A percentile compares a stretch with the other conserved stretches of the same genome.
phyloP scores from a whole-genome alignment of 116 monocot genomes.

The Posidonia oceanica region DNA sequence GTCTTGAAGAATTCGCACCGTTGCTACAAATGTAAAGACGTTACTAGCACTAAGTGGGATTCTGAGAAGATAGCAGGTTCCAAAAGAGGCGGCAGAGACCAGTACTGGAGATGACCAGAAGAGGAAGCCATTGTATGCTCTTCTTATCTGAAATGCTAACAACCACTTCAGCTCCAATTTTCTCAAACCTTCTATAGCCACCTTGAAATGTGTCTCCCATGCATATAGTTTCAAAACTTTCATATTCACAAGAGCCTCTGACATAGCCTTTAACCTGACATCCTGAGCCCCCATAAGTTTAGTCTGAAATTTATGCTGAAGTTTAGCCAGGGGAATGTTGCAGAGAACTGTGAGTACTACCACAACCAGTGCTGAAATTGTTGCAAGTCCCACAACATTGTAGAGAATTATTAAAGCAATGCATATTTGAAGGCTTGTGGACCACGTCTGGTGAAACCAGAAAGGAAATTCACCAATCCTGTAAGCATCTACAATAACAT shows the following conservation, averaged over 20 bases:
- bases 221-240: constrained; percentile 89
- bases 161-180: constrained; percentile 58
- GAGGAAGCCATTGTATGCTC: constrained; percentile 55
- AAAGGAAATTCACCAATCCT: constrained; percentile 82
- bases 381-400: constrained; percentile 67
- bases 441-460: constrained; percentile 91
- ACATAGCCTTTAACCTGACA: constrained; percentile 68
- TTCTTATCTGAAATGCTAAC: constrained; percentile 56
- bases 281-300: constrained; percentile 82
- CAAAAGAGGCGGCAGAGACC: constrained; percentile 69
- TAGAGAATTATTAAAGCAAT: constrained; percentile 71
- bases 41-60: constrained; percentile 68
- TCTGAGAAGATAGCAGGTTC: constrained; percentile 59
- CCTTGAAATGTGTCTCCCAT: constrained; percentile 69
- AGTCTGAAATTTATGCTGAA: constrained; percentile 76
- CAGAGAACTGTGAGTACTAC: constrained; percentile 57
- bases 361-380: constrained; percentile 51
- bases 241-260: constrained; percentile 76
- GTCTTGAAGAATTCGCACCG: constrained; percentile 75
- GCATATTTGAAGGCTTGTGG: constrained; percentile 61
- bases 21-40: constrained; percentile 86
- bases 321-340: constrained; percentile 68
- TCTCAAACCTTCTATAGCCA: constrained; percentile 48
- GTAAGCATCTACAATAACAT: constrained; percentile 79
- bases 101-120: constrained; percentile 79